These are phyloP conservation scores for Trichoderma oligosporum DNA, from an alignment of 2,329 filamentous ascomycete genomes.

Conservation along the genomic window DNA sequence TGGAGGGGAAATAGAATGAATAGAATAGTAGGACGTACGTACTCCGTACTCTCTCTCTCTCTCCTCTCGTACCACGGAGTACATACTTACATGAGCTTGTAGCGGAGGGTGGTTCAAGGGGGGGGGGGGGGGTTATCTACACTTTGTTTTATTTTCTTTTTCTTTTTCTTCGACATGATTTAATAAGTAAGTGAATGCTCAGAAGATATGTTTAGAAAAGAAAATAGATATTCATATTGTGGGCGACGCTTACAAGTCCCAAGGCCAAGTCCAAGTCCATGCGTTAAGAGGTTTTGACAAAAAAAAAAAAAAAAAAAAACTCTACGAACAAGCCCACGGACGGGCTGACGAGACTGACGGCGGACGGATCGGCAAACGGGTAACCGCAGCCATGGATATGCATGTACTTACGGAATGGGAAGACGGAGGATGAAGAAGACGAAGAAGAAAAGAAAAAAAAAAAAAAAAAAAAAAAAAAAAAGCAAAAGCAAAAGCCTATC, in stretches of 20 bases:
- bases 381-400: conserved; percentile 13
- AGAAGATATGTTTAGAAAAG: no score
- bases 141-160: no score
- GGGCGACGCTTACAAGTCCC: no score
- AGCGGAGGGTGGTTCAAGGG: no score
- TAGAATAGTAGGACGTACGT: neutral
- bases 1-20: neutral
- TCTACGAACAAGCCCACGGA: neutral
- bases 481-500: neutral
- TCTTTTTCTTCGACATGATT: no score
- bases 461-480: neutral
- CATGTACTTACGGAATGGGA: conserved; percentile 11
- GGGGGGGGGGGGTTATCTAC: no score
- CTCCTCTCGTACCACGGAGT: no score
- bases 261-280: neutral
- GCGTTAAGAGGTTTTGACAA: neutral
- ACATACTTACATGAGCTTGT: no score
- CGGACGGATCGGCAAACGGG: conserved; percentile 15
- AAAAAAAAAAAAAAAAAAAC: neutral
- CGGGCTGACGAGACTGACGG: conserved; percentile 8
- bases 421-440: neutral
- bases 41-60: no score
- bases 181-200: no score
- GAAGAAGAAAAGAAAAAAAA: neutral
- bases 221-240: no score